Evolutionary conservation across 2,329 filamentous ascomycete species (phyloP), one percentile per base, ranked within the genome.

Genomic region (Boeremia exigua): DNA sequence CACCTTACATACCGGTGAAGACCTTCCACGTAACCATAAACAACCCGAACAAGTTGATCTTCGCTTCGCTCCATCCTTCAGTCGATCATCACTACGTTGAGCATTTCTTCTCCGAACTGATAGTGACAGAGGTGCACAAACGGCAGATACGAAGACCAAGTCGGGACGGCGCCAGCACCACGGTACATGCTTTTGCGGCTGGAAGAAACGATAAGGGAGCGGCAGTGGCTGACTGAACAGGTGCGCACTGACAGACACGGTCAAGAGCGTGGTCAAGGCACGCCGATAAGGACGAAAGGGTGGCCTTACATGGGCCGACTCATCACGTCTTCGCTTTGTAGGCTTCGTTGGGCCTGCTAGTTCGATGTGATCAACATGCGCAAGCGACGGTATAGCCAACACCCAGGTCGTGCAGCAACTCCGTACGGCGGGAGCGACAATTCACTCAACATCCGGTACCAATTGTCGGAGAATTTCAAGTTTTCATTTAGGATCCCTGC

Each of bases 191-290:
- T 47, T 30, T 37, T 36, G 44, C n/a, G 36, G 40, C 47, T 34
- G 4, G 17, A 32, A 40, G 15, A 12, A 14, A n/a, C 43, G 36
- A 50, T 46, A 46, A 34, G 23, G 29, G n/a, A 19, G 37, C 53
- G 37, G 37, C 14, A 50, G 53, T 56, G 53, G 42, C 53, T 56
- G 47, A 32, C 42, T 56, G 39, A 39, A 30, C 36, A 48, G n/a
- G 19, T 8, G 44, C 10, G 30, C 17, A 34, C 33, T 44, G 36
- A 23, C 23, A 36, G 15, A 33, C 15, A 30, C 25, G 46, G 40
- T 47, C 17, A 56, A 33, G 25, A 47, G 25, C 19, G 30, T 36
- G 38, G 17, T 36, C 46, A 46, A 49, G 42, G 34, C 42, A 27
- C 15, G 27, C 14, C 14, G 29, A 46, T 55, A 49, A 45, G 45